Base-by-base conservation (phyloP, 805 yeast genomes). In the Debaryomyces maramus region DNA sequence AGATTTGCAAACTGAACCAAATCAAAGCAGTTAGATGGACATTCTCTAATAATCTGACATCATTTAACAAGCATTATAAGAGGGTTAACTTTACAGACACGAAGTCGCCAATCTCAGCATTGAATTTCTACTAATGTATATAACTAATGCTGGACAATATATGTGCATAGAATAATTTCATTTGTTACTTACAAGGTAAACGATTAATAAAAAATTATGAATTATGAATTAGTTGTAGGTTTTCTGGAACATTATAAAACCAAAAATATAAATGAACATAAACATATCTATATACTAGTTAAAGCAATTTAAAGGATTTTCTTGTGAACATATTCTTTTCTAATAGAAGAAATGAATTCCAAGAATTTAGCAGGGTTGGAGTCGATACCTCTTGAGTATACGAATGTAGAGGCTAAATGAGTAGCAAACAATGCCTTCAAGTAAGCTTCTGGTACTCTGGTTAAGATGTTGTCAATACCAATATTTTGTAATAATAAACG, bases 401-500 rank as follows among this genome's bases (percentile, higher is more conserved):
- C 95, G 63, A 85, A 89, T 34, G 84, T 75, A 34, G 95, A 85
- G 8, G 96, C 89, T 53, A 89, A 72, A 56, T 80, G 83, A 24
- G 93, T 84, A 32, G 96, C 95, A 57, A 91, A 86, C 51, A 91
- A 78, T 3, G 97, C 96, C 57, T 81, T 83, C 60, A 91, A 72
- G 61, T 91, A 93, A 38, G 95, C 77, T 42, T 77, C 86, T 14
- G 99, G 99, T 27, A 91, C 93, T 55, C 93, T 80, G 32, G 67
- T 55, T 52, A 91, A 70, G 29, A 91, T 81, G 41, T 69, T 66
- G 7, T 81, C 84, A 41, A 88, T 77, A 6, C 88, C 87, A 41
- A 81, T 74, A 55, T 80, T 75, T 29, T 77, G 62, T 38, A 85
- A 71, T 51, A 91, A 77, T 48, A 85, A 67, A 34, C 75, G 69